Conservation (phyloP, 2,329 filamentous ascomycete species). For the Alternaria arborescens region DNA sequence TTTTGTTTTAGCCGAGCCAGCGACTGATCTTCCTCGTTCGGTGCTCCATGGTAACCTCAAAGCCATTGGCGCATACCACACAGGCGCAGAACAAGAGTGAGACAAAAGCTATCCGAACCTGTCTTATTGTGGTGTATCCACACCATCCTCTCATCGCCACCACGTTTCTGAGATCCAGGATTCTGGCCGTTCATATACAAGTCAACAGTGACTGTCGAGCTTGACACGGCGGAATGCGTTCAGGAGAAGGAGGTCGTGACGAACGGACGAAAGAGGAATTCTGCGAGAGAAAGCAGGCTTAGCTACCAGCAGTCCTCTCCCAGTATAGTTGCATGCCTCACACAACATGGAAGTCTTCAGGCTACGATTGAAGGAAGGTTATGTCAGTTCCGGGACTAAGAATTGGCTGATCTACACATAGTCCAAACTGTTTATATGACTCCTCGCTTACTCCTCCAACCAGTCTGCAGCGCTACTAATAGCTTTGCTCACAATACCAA, state of each 20-base stretch:
- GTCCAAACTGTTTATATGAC: not conserved
- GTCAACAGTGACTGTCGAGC: not conserved
- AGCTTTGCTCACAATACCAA: conserved; percentile 50
- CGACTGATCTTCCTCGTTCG: no score
- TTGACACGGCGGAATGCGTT: not conserved
- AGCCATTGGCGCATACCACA: not conserved
- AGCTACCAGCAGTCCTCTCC: not conserved
- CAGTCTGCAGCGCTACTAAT: conserved; percentile 48
- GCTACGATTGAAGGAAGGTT: not conserved
- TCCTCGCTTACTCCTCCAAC: conserved; percentile 31
- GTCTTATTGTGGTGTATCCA: not conserved
- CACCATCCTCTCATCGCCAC: not conserved
- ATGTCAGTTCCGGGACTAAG: not conserved
- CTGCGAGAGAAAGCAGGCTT: not conserved
- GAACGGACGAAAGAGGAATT: not conserved
- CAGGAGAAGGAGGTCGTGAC: not conserved
- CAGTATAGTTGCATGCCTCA: not conserved
- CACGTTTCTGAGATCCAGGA: not conserved
- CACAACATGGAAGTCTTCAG: not conserved
- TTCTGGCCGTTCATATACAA: not conserved
- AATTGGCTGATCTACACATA: not conserved
- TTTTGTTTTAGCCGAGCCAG: not conserved
- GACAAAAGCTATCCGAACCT: not conserved
- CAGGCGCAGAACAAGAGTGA: not conserved
- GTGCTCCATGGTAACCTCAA: not conserved